Evolutionary conservation across 148 eudicot genomes (phyloP).

Genomic region (Tetragonia tetragonoides): DNA sequence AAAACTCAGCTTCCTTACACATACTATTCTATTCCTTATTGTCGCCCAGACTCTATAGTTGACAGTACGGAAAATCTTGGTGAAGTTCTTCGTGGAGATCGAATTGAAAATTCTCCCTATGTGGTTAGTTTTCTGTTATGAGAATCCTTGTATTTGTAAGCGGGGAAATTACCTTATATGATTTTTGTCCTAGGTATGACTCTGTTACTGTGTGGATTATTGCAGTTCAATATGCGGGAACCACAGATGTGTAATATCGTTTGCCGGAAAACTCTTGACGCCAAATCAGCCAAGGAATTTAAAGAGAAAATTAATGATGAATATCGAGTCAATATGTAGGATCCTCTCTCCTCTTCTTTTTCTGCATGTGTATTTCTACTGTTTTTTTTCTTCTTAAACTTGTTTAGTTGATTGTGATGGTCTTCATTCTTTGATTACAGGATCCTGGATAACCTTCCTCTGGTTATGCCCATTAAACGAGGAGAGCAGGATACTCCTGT

Average conservation of each 20-base stretch:
- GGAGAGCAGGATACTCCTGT: conserved; percentile 50
- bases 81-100: conserved; percentile 69
- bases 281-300: conserved; percentile 53
- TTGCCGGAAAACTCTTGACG: conserved; percentile 49
- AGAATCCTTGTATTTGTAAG: background rate
- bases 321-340: conserved; percentile 54
- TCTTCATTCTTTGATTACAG: conserved; percentile 23
- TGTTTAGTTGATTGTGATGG: conserved; percentile 1
- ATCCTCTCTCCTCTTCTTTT: conserved; percentile 1
- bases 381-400: background rate
- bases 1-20: conserved; percentile 69
- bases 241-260: conserved; percentile 51
- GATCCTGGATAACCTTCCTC: conserved; percentile 66
- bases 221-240: conserved; percentile 62
- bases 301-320: conserved; percentile 63
- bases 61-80: conserved; percentile 71
- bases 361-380: conserved; percentile 3
- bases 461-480: conserved; percentile 56
- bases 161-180: background rate
- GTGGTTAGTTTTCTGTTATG: conserved; percentile 38
- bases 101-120: conserved; percentile 62
- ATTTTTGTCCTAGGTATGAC: background rate
- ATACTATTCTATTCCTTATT: conserved; percentile 55
- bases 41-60: conserved; percentile 48
- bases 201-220: background rate